Percentiles rank a stretch among this genome's conserved stretches.
These are phyloP conservation scores for Cicer pinnatifidum DNA, from an alignment of 306 rosid species.

Conservation along the genomic window DNA sequence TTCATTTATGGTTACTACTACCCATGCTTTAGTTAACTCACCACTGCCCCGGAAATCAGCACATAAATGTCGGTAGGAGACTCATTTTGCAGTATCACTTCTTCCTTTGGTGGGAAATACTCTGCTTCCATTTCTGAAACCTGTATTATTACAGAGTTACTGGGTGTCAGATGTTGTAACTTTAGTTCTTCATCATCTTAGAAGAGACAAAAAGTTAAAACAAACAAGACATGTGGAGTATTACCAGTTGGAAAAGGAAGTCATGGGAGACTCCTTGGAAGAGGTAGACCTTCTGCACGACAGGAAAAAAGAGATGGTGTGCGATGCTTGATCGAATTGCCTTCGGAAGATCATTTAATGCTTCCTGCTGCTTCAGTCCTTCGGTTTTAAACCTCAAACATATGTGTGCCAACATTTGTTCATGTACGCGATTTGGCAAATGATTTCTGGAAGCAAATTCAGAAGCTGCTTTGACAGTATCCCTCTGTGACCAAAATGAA, in stretches of 20 bases:
- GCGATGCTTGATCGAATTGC: constrained; percentile 88
- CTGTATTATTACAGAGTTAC: constrained; percentile 43
- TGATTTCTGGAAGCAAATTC: constrained; percentile 81
- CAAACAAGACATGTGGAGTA: constrained; percentile 23
- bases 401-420: constrained; percentile 82
- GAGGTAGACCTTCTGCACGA: constrained; percentile 59
- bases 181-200: neutral
- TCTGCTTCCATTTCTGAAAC: constrained; percentile 81
- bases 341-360: constrained; percentile 74
- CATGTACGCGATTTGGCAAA: constrained; percentile 63
- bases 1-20: neutral
- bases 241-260: constrained; percentile 80
- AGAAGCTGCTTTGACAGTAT: constrained; percentile 71
- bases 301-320: constrained; percentile 61
- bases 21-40: constrained; percentile 48
- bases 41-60: constrained; percentile 82
- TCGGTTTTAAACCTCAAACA: constrained; percentile 81
- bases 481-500: constrained; percentile 62
- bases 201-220: neutral
- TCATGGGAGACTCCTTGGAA: constrained; percentile 78
- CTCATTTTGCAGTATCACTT: constrained; percentile 79
- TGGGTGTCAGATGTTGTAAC: constrained; percentile 31
- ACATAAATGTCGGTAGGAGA: constrained; percentile 75
- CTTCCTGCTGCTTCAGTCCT: constrained; percentile 82
- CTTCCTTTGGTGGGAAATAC: constrained; percentile 87